Evolutionary conservation across 305 asterid species (phyloP).

Genomic region (Rubia balearica): DNA sequence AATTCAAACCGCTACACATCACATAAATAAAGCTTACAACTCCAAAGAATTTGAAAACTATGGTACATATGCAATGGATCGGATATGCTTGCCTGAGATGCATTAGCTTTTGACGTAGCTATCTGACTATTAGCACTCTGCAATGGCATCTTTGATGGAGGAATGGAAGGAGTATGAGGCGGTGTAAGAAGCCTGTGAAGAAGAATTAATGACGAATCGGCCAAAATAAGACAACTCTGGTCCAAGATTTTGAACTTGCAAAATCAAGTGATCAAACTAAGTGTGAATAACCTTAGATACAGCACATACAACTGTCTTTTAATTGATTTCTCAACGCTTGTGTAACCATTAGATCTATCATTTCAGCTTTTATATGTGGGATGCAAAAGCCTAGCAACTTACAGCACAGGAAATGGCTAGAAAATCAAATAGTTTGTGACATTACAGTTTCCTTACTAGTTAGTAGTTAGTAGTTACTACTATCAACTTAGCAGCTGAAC

Average conservation of each 20-base stretch:
- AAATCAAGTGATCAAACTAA: background rate
- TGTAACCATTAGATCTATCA: background rate
- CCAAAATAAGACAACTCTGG: background rate
- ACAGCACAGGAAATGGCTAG: background rate
- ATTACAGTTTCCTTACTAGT: background rate
- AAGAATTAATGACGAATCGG: conserved; percentile 8
- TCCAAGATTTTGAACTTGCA: background rate
- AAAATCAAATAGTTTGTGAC: background rate
- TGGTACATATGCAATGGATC: background rate
- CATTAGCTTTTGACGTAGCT: conserved; percentile 16
- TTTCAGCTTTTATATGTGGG: background rate
- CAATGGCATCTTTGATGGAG: conserved; percentile 26
- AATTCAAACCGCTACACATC: too few relatives aligned
- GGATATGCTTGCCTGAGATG: conserved; percentile 34
- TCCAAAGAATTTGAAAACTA: too few relatives aligned
- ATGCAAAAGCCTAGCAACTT: background rate
- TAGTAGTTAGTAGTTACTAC: background rate
- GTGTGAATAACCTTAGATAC: background rate
- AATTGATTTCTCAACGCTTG: background rate
- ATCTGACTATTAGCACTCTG: conserved; percentile 21
- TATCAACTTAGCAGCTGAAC: background rate
- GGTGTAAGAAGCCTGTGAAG: conserved; percentile 54
- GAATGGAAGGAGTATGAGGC: conserved; percentile 35
- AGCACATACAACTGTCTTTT: background rate
- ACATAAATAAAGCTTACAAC: too few relatives aligned